These are phyloP conservation scores for Desmodesmus armatus DNA, from an alignment of 139 green algal genomes.

Conservation along the genomic window DNA sequence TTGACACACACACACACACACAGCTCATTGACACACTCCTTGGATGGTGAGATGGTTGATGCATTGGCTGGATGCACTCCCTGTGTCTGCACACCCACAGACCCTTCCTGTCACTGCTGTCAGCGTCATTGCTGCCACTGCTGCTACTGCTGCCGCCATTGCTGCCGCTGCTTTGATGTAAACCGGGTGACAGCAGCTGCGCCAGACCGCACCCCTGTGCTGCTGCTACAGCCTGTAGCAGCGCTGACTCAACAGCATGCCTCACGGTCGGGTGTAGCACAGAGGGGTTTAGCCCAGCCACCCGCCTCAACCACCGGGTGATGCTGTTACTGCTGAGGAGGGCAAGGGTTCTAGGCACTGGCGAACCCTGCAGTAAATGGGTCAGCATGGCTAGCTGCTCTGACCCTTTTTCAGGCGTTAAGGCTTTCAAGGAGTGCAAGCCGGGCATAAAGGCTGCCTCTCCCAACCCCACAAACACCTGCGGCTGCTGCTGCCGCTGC, in stretches of 20 bases:
- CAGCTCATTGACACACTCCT: too few species aligned
- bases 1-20: constrained; percentile 58
- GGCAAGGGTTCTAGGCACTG: constrained; percentile 52
- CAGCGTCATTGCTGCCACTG: neutral
- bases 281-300: constrained; percentile 51
- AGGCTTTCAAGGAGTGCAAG: constrained; percentile 86
- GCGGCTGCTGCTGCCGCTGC: neutral
- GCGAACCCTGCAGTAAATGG: constrained; percentile 21
- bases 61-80: too few species aligned
- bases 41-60: too few species aligned
- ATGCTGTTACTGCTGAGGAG: constrained; percentile 61
- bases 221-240: constrained; percentile 75
- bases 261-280: constrained; percentile 48
- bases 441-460: constrained; percentile 90
- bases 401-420: constrained; percentile 63
- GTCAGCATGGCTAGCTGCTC: constrained; percentile 69
- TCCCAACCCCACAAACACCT: constrained; percentile 59
- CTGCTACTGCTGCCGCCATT: constrained; percentile 43
- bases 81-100: too few species aligned
- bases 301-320: constrained; percentile 65
- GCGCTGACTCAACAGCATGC: constrained; percentile 81
- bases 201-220: constrained; percentile 35
- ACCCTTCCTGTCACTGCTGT: neutral
- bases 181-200: constrained; percentile 28
- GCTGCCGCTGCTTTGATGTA: constrained; percentile 12